Evolutionary conservation across 2,329 filamentous ascomycete genomes (phyloP), one percentile per base, ranked within the genome.

Genomic region (Pseudogymnoascus sp.): DNA sequence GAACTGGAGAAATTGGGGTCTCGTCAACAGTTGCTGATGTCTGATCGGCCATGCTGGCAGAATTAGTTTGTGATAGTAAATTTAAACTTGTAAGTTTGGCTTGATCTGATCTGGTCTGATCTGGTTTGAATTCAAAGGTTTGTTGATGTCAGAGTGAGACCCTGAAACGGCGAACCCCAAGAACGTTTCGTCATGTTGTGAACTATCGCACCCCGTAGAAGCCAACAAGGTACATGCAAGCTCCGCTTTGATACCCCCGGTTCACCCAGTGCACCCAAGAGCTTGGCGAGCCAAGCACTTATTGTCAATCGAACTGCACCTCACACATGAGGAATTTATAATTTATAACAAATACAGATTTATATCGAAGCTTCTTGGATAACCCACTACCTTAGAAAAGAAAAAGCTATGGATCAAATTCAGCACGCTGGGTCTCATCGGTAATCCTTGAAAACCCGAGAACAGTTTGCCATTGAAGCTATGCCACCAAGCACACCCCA

Each of bases 1-100:
- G 79, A 67, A 79, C 78, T 65, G 82, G 82, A 44, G 80, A 82
- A 75, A 88, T 83, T 67, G 83, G 79, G 13, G 80, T 81, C 68
- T 85, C 77, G 72, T 88, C 85, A 68, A 87, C 73, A 40, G 68
- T 59, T 19, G 50, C 37, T 56, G 50, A 56, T 21, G 50, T 56
- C 16, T 56, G 59, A 35, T 38, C 59, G 50, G 50, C n/a, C 50
- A 56, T 56, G 16, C 29, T 56, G 50, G 11, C 50, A 33, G 50
- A 56, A 35, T 56, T 56, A 56, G 50, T 56, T 56, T 56, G 33
- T 33, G n/a, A 13, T 53, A 35, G 26, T 21, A 19, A 56, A 56
- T 56, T 56, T 56, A 16, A 56, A 14, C 50, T 33, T 56, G 50
- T 56, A 56, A 56, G 29, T 56, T 56, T 35, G 29, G 4, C 3